These are phyloP conservation scores for Teunomyces tritomae DNA, from an alignment of 805 yeast species.

Conservation along the genomic window DNA sequence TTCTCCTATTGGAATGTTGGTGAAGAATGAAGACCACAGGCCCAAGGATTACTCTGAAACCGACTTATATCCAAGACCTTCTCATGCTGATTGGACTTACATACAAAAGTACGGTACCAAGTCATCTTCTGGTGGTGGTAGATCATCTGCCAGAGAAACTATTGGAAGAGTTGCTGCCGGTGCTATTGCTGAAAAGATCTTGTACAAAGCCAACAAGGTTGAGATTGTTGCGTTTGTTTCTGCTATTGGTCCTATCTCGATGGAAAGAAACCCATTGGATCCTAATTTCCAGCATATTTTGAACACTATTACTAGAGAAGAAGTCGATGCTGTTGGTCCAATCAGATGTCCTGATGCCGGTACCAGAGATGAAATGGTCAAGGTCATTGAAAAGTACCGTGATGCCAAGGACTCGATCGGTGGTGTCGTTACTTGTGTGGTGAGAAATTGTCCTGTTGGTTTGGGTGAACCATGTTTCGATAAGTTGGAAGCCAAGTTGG, in stretches of 20 bases:
- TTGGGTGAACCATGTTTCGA: slow-evolving; percentile 98
- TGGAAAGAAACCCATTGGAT: slow-evolving; percentile 69
- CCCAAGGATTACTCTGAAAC: slow-evolving; percentile 96
- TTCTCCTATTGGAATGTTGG: slow-evolving; percentile 93
- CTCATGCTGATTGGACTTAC: slow-evolving; percentile 97
- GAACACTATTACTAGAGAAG: slow-evolving; percentile 78
- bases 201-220: slow-evolving; percentile 70
- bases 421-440: slow-evolving; percentile 96
- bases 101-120: slow-evolving; percentile 86
- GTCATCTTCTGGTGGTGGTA: slow-evolving; percentile 96
- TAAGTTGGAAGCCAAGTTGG: slow-evolving; percentile 90
- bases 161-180: slow-evolving; percentile 99
- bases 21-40: slow-evolving; percentile 91
- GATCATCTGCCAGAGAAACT: slow-evolving; percentile 96
- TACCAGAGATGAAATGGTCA: slow-evolving; percentile 75
- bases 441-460: slow-evolving; percentile 92
- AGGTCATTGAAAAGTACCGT: slow-evolving; percentile 81
- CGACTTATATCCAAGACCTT: slow-evolving; percentile 94
- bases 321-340: slow-evolving; percentile 84
- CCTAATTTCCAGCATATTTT: slow-evolving; percentile 65
- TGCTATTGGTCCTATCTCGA: slow-evolving; percentile 79
- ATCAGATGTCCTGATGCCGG: slow-evolving; percentile 87
- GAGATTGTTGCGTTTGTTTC: slow-evolving; percentile 96
- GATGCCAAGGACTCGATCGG: slow-evolving; percentile 92
- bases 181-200: slow-evolving; percentile 93